These are phyloP conservation scores for Aspergillus sp. DNA, from an alignment of 2,329 filamentous ascomycete species.

Conservation along the genomic window DNA sequence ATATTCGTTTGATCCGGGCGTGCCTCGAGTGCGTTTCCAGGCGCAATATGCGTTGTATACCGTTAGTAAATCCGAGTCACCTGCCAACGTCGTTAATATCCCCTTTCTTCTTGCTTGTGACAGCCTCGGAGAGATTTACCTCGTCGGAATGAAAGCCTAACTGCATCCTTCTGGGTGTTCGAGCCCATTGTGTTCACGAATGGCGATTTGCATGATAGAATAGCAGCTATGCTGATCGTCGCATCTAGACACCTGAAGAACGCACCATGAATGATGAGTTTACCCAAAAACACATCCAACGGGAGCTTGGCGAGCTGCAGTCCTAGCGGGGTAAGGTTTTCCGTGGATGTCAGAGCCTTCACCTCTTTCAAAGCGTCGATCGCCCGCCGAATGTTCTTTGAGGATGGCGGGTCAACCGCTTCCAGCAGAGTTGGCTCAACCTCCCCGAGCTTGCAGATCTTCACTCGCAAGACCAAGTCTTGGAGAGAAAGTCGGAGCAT, in stretches of 20 bases:
- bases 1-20: conserved; percentile 70
- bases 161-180: conserved; percentile 76
- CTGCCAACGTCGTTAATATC: conserved; percentile 30
- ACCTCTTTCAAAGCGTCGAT: conserved; percentile 94
- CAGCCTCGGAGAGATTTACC: conserved; percentile 37
- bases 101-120: neutral
- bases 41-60: conserved; percentile 89
- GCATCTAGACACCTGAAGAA: conserved; percentile 92
- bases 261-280: conserved; percentile 81
- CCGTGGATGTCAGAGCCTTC: conserved; percentile 74
- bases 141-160: conserved; percentile 74
- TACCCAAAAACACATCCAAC: conserved; percentile 90
- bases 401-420: conserved; percentile 84
- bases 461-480: conserved; percentile 91
- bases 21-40: conserved; percentile 81
- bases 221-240: conserved; percentile 85
- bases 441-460: conserved; percentile 92
- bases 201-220: conserved; percentile 90
- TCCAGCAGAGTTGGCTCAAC: conserved; percentile 87
- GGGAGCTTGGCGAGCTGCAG: conserved; percentile 84
- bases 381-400: conserved; percentile 89
- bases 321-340: conserved; percentile 85
- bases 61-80: conserved; percentile 89
- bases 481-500: conserved; percentile 93
- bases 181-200: conserved; percentile 86